Evolutionary conservation across 768 basidiomycete genomes (phyloP).

Genomic region (Xanthoconium purpureum): DNA sequence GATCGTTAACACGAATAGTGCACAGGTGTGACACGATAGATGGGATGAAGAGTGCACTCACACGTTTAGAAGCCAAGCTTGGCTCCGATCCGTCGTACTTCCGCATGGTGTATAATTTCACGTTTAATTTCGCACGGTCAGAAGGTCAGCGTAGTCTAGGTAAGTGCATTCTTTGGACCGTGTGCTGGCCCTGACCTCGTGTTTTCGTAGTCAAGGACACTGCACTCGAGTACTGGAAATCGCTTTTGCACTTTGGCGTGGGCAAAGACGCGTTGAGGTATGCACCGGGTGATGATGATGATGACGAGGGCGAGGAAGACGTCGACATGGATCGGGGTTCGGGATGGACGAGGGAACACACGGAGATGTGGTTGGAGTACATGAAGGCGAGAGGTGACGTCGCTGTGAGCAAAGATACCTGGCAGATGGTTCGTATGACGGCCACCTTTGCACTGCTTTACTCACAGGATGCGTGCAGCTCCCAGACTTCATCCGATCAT

Average conservation of each 20-base stretch:
- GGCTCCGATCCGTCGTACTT: constrained; percentile 69
- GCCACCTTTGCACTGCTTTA: constrained; percentile 5
- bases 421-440: constrained; percentile 65
- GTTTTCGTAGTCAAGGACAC: constrained; percentile 53
- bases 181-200: not conserved
- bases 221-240: constrained; percentile 72
- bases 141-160: constrained; percentile 81
- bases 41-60: constrained; percentile 56
- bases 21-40: constrained; percentile 63
- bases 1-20: not conserved
- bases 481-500: constrained; percentile 71
- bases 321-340: constrained; percentile 41
- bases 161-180: constrained; percentile 31
- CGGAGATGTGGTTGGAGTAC: constrained; percentile 78
- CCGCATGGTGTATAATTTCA: constrained; percentile 71
- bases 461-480: constrained; percentile 47
- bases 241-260: constrained; percentile 74
- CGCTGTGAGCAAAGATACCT: constrained; percentile 86
- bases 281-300: constrained; percentile 19
- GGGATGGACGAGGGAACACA: constrained; percentile 64
- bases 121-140: constrained; percentile 74
- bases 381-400: constrained; percentile 59
- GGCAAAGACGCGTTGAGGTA: constrained; percentile 61
- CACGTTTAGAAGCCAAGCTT: constrained; percentile 55
- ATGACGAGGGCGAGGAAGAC: constrained; percentile 47